Base-by-base conservation (phyloP, 192 early-diverging fungal genomes). In the Mortierella claussenii region DNA sequence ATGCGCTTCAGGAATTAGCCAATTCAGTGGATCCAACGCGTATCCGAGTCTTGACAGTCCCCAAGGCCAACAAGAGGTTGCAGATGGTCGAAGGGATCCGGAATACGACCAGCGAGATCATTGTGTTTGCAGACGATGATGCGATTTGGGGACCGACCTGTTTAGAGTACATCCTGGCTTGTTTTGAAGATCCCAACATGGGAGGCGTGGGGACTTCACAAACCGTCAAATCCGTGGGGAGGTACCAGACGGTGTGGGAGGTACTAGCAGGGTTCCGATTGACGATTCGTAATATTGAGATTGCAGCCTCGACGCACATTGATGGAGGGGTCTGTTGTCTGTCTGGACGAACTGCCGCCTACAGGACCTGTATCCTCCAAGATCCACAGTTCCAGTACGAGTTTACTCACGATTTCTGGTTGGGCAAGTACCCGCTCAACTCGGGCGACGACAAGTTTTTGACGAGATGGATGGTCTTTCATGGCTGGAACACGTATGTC, bases 391-490 rank as follows among this genome's bases (percentile, higher is more conserved):
- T 92, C 69, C 90, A 92, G 51, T 87, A 88, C 66, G 67, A 79
- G 18, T 92, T 92, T 58, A 89, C 88, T 4, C 86, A 92, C 59
- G 90, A 92, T 65, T 86, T 87, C 42, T 92, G 90, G 90, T 60
- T 80, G n/a, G 85, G 86, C 11, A 90, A 88, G 65, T 92, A 89
- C 58, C 90, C 89, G 7, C 85, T 90, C 48, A 89, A 92, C 60
- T 88, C 86, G 0, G 90, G 90, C 24, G 90, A 92, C 65, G 90
- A 92, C 71, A 92, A 92, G 57, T 92, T 90, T 60, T 68, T 92
- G 66, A 92, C 90, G 3, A 84, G 90, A 0, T 92, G 90, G 90
- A 83, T 90, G 81, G 85, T 89, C 18, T 89, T 80, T 4, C 87
- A 90, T 62, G 80, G 82, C 21, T 92, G 90, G 90, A 83, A 83